A percentile compares a stretch with the other conserved stretches of the same genome.
Evolutionary conservation across 768 basidiomycete genomes (phyloP).

Genomic region (Rhodosporidiobolus odoratus): DNA sequence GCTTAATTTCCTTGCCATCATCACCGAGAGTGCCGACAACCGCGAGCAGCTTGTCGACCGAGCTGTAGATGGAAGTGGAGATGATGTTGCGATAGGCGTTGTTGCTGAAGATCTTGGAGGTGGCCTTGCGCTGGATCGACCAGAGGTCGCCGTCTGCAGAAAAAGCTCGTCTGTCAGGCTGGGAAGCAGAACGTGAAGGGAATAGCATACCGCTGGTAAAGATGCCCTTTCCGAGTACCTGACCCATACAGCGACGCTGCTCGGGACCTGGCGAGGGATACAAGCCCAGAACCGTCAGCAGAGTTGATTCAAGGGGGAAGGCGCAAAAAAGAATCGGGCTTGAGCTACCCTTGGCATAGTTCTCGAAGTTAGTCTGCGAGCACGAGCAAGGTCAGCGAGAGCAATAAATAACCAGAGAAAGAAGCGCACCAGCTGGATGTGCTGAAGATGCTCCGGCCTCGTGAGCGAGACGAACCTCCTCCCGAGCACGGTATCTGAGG

Average conservation of each 20-base stretch:
- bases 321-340: not conserved
- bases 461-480: conserved; percentile 16
- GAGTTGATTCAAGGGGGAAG: not conserved
- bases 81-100: conserved; percentile 9
- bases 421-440: conserved; percentile 2
- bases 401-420: too few relatives aligned
- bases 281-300: not conserved
- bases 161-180: not conserved
- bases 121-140: conserved; percentile 6
- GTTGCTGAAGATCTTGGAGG: conserved; percentile 7
- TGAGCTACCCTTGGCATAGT: conserved; percentile 15
- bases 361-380: conserved; percentile 15
- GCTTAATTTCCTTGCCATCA: not conserved
- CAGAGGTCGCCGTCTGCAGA: conserved; percentile 1
- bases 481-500: conserved; percentile 2
- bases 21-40: not conserved
- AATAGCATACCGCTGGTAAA: not conserved
- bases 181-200: not conserved
- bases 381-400: not conserved
- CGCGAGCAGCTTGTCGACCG: not conserved
- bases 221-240: conserved; percentile 2
- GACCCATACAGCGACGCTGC: not conserved
- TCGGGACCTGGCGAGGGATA: not conserved
- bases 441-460: conserved; percentile 4
- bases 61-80: not conserved